Conservation (phyloP, 768 basidiomycete species). For the Suillus discolor region DNA sequence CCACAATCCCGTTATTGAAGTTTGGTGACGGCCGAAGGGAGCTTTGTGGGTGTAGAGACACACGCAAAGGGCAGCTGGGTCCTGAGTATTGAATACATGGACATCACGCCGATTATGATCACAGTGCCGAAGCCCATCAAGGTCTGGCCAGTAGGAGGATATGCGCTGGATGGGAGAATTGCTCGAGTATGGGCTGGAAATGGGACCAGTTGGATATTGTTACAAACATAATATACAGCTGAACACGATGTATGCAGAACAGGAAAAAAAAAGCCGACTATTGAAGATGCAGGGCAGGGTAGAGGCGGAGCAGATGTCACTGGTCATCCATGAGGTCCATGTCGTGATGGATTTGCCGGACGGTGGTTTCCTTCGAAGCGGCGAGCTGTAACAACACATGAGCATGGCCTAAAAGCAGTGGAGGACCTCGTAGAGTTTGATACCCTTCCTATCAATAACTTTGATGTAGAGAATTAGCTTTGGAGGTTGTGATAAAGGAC, state of each 20-base stretch:
- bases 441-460: slow-evolving; percentile 84
- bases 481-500: not conserved
- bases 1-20: slow-evolving; percentile 71
- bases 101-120: slow-evolving; percentile 49
- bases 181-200: slow-evolving; percentile 31
- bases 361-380: slow-evolving; percentile 63
- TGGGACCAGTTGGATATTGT: slow-evolving; percentile 36
- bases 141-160: slow-evolving; percentile 49
- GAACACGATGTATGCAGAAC: not conserved
- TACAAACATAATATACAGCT: slow-evolving; percentile 22
- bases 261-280: not conserved
- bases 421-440: slow-evolving; percentile 15
- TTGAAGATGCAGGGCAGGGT: not conserved
- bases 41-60: slow-evolving; percentile 80
- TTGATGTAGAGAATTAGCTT: slow-evolving; percentile 9
- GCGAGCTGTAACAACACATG: slow-evolving; percentile 58
- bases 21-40: slow-evolving; percentile 36
- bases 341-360: slow-evolving; percentile 75
- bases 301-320: not conserved
- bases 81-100: slow-evolving; percentile 27
- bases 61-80: slow-evolving; percentile 73
- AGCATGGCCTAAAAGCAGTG: slow-evolving; percentile 13
- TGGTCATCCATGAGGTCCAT: slow-evolving; percentile 55
- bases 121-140: slow-evolving; percentile 47
- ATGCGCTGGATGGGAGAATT: slow-evolving; percentile 16